A percentile compares a stretch with the other conserved stretches of the same genome.
These are phyloP conservation scores for Potentilla sterilis DNA, from an alignment of 306 rosid species.

Conservation along the genomic window DNA sequence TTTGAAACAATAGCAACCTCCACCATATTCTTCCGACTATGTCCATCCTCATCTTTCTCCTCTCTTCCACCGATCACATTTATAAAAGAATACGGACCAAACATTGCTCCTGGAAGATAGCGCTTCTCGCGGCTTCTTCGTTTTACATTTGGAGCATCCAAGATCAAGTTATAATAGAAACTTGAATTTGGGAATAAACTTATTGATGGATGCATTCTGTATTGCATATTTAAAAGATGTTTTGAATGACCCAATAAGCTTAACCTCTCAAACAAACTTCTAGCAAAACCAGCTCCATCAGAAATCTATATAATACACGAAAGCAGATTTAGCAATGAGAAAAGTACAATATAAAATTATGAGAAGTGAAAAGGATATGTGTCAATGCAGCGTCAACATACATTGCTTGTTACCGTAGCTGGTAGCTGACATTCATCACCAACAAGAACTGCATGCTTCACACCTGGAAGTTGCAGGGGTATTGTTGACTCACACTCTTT, in stretches of 20 bases:
- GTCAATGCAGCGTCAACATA: constrained; percentile 23
- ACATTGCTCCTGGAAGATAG: constrained; percentile 59
- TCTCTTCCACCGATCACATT: constrained; percentile 64
- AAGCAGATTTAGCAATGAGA: not conserved
- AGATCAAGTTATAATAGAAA: constrained; percentile 49
- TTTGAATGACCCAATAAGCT: constrained; percentile 44
- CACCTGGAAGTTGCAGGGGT: constrained; percentile 53
- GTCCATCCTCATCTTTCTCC: constrained; percentile 66
- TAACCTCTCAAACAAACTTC: constrained; percentile 75
- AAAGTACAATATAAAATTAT: not conserved
- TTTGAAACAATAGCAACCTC: constrained; percentile 63
- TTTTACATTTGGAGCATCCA: constrained; percentile 53
- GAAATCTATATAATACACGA: constrained; percentile 41
- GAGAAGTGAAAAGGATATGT: not conserved
- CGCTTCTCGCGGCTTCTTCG: constrained; percentile 39
- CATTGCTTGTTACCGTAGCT: constrained; percentile 63
- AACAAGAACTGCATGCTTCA: constrained; percentile 60
- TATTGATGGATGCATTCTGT: constrained; percentile 83
- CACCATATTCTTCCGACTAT: constrained; percentile 61
- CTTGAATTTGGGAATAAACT: constrained; percentile 63
- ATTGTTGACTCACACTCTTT: constrained; percentile 75
- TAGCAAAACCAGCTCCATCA: constrained; percentile 53
- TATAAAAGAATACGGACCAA: constrained; percentile 75
- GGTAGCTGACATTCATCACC: constrained; percentile 84
- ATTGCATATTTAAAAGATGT: constrained; percentile 61